These are phyloP conservation scores for Ophiostoma sp. DNA, from an alignment of 2,329 filamentous ascomycete genomes.

Conservation along the genomic window DNA sequence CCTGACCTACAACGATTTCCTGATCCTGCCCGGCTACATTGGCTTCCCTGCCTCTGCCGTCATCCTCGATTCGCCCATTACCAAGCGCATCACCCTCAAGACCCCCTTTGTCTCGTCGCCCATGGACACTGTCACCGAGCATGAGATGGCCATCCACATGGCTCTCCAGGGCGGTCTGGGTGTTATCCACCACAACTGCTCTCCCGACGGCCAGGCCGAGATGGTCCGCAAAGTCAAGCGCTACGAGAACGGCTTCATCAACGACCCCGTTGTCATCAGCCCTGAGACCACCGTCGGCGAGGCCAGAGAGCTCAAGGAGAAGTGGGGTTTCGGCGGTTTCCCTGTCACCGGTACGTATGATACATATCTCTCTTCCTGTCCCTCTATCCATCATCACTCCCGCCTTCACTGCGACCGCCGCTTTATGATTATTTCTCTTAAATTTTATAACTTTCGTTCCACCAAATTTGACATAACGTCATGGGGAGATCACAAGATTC, in stretches of 20 bases:
- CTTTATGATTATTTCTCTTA: slow-evolving; percentile 72
- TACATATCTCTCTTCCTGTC: slow-evolving; percentile 13
- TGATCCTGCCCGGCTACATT: slow-evolving; percentile 94
- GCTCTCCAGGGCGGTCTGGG: slow-evolving; percentile 81
- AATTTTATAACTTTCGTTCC: slow-evolving; percentile 99
- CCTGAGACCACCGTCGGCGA: slow-evolving; percentile 84
- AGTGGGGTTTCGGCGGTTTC: slow-evolving; percentile 98
- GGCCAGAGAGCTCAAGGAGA: slow-evolving; percentile 87
- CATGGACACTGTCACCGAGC: slow-evolving; percentile 99
- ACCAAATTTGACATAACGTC: slow-evolving; percentile 84
- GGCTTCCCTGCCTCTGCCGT: slow-evolving; percentile 93
- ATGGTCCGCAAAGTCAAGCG: slow-evolving; percentile 99
- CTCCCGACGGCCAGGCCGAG: slow-evolving; percentile 91
- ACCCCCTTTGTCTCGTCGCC: slow-evolving; percentile 95
- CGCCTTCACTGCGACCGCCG: slow-evolving; percentile 31
- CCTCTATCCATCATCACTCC: not conserved
- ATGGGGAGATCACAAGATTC: slow-evolving; percentile 63
- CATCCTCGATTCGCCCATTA: slow-evolving; percentile 81
- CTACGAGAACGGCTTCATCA: slow-evolving; percentile 98
- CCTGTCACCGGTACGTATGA: slow-evolving; percentile 85
- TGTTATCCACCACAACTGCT: slow-evolving; percentile 99
- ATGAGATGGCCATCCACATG: slow-evolving; percentile 99
- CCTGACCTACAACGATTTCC: slow-evolving; percentile 98
- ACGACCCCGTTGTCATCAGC: slow-evolving; percentile 88
- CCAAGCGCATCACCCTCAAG: slow-evolving; percentile 92